A percentile compares a stretch with the other conserved stretches of the same genome.
These are phyloP conservation scores for Maudiozyma saulgeensis DNA, from an alignment of 805 yeast genomes.

Conservation along the genomic window DNA sequence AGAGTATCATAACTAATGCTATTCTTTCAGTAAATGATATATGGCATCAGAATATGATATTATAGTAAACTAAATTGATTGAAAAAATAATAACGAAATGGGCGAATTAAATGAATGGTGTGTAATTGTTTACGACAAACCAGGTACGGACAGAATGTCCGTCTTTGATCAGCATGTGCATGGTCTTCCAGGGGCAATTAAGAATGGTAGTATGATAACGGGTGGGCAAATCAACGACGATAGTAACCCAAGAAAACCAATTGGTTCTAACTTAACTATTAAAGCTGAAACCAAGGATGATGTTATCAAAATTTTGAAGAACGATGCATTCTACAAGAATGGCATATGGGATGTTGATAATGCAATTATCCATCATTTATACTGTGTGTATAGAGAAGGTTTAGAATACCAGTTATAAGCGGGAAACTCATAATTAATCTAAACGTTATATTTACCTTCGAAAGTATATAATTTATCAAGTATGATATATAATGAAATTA, in stretches of 20 bases:
- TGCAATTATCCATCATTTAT: neutral
- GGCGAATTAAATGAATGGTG: neutral
- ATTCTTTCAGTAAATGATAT: too few relatives aligned
- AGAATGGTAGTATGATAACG: neutral
- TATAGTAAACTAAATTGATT: too few relatives aligned
- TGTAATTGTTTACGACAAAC: conserved; percentile 1
- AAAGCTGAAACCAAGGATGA: conserved; percentile 2
- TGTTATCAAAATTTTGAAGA: conserved; percentile 1
- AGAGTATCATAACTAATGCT: too few relatives aligned
- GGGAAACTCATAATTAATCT: too few relatives aligned
- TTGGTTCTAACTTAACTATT: conserved; percentile 1
- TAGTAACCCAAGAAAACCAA: conserved; percentile 2
- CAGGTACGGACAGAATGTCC: neutral
- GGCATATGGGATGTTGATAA: conserved; percentile 1
- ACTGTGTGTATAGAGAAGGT: conserved; percentile 1
- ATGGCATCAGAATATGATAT: too few relatives aligned
- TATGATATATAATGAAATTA: too few relatives aligned
- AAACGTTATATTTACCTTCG: too few relatives aligned
- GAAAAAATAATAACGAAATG: neutral
- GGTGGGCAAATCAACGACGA: conserved; percentile 1
- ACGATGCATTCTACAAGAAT: neutral
- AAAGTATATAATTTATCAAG: too few relatives aligned
- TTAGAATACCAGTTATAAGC: neutral
- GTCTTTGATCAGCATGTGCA: neutral
- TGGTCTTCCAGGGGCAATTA: neutral